Percentiles rank a stretch among this genome's conserved stretches.
Conservation (phyloP, 495 filamentous ascomycete genomes). For the Aspergillus hancockii region DNA sequence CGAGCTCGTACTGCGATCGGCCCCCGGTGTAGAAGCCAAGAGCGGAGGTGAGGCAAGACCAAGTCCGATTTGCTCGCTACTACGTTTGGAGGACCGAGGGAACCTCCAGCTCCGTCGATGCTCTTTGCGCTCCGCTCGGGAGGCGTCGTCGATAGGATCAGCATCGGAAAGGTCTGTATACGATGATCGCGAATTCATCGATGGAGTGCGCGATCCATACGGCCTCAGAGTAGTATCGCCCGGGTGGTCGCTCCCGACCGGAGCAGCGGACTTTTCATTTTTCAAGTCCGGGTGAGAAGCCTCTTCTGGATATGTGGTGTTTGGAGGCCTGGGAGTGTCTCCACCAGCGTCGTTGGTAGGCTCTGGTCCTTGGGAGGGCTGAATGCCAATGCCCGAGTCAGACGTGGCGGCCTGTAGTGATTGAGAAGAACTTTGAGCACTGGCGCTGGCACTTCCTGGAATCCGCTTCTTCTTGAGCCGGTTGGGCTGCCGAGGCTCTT, state of each 20-base stretch:
- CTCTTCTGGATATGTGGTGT: slow-evolving; percentile 26
- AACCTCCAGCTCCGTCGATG: slow-evolving; percentile 68
- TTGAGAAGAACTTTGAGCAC: slow-evolving; percentile 81
- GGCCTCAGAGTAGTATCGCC: slow-evolving; percentile 58
- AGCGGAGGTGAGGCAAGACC: slow-evolving; percentile 50
- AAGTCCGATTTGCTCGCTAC: slow-evolving; percentile 52
- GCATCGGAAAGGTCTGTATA: slow-evolving; percentile 75
- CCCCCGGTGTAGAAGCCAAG: slow-evolving; percentile 61
- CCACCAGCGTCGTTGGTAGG: slow-evolving; percentile 29
- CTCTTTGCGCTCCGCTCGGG: slow-evolving; percentile 64
- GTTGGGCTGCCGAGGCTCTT: slow-evolving; percentile 67
- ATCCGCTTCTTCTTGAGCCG: slow-evolving; percentile 83
- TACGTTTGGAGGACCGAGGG: slow-evolving; percentile 55
- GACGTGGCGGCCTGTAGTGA: slow-evolving; percentile 58
- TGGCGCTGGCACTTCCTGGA: slow-evolving; percentile 70
- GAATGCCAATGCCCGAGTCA: slow-evolving; percentile 22
- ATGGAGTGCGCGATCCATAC: slow-evolving; percentile 65
- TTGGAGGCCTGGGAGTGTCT: slow-evolving; percentile 33
- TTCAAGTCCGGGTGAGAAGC: slow-evolving; percentile 22
- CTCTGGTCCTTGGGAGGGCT: slow-evolving; percentile 22
- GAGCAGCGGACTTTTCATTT: slow-evolving; percentile 18
- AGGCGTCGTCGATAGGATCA: slow-evolving; percentile 64
- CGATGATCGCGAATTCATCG: slow-evolving; percentile 69
- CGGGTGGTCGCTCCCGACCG: slow-evolving; percentile 19
- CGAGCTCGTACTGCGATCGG: slow-evolving; percentile 68